phyloP scores from a whole-genome alignment of 306 rosid genomes.

The Trifolium pratense region DNA sequence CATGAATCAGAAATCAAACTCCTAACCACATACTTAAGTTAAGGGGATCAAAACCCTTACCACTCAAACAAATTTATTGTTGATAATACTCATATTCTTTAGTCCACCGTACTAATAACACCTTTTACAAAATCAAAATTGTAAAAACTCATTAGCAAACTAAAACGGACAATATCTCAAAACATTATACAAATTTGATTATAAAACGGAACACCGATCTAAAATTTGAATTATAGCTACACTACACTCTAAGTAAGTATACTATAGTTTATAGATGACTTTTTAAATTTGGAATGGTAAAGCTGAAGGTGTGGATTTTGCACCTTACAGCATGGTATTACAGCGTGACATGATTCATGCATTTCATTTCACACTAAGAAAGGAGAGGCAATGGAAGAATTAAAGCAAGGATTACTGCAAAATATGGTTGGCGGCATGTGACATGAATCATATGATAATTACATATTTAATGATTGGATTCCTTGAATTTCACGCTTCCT shows the following conservation, averaged over 20 bases:
- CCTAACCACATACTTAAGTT: no score
- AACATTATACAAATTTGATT: no score
- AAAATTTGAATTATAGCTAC: background rate
- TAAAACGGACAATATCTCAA: no score
- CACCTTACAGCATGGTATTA: constrained; percentile 37
- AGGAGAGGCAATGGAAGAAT: constrained; percentile 2
- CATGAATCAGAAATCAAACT: no score
- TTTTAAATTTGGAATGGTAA: constrained; percentile 20
- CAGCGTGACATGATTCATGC: constrained; percentile 45
- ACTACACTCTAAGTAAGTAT: background rate
- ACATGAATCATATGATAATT: background rate
- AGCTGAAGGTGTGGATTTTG: constrained; percentile 37
- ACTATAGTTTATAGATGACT: background rate
- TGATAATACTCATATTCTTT: no score
- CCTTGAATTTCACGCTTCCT: constrained; percentile 42
- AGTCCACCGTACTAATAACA: no score
- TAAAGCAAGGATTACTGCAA: constrained; percentile 24
- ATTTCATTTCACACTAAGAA: background rate
- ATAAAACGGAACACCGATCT: background rate
- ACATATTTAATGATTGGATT: constrained; percentile 50
- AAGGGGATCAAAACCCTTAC: no score
- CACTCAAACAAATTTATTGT: no score
- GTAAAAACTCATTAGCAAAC: no score
- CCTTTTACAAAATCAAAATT: no score
- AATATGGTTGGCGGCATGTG: constrained; percentile 50